Evolutionary conservation across 2,329 filamentous ascomycete species (phyloP).

Genomic region (Colletotrichum endophyticum): DNA sequence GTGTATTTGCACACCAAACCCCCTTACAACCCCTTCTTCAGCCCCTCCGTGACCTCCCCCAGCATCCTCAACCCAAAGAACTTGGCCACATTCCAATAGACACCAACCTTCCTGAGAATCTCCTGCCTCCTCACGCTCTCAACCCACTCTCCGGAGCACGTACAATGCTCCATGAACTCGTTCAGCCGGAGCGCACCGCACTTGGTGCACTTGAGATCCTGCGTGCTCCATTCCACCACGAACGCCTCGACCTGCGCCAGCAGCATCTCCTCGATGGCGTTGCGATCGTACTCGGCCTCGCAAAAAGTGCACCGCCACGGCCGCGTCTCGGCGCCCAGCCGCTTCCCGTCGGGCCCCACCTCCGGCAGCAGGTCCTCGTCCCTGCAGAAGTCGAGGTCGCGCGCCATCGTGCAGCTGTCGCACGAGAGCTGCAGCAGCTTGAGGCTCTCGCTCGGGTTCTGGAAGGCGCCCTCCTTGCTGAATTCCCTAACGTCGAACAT

Average conservation of each 20-base stretch:
- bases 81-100: slow-evolving; percentile 76
- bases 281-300: slow-evolving; percentile 74
- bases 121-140: slow-evolving; percentile 72
- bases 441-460: slow-evolving; percentile 81
- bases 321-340: slow-evolving; percentile 36
- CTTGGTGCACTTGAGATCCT: slow-evolving; percentile 82
- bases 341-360: slow-evolving; percentile 14
- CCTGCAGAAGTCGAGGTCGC: slow-evolving; percentile 90
- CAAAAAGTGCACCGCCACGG: slow-evolving; percentile 83
- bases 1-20: not conserved
- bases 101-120: slow-evolving; percentile 66
- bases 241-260: slow-evolving; percentile 77
- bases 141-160: slow-evolving; percentile 86
- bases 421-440: slow-evolving; percentile 80
- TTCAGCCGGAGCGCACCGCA: slow-evolving; percentile 80
- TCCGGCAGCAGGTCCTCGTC: slow-evolving; percentile 80
- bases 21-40: slow-evolving; percentile 51
- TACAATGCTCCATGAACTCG: slow-evolving; percentile 97
- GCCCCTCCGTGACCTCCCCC: slow-evolving; percentile 71
- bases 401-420: slow-evolving; percentile 85
- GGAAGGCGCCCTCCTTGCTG: slow-evolving; percentile 83
- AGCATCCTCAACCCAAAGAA: slow-evolving; percentile 87
- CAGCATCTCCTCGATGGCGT: slow-evolving; percentile 83
- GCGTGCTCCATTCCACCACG: slow-evolving; percentile 81
- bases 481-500: slow-evolving; percentile 97